Conservation (phyloP, 208 protist species). For the Trypanosoma cruzi region DNA sequence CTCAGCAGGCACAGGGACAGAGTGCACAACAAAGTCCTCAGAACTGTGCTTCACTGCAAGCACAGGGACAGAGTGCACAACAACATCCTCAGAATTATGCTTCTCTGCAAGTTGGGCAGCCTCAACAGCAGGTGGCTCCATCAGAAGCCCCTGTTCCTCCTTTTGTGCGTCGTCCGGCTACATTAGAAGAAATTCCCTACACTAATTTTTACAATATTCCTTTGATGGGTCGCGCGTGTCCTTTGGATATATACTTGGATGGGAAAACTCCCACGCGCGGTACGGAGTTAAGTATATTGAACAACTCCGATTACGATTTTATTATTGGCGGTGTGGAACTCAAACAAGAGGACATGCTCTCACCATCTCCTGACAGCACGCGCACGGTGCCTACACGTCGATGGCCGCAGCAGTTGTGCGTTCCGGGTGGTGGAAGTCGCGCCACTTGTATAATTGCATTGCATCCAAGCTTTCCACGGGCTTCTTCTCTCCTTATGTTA, state of each 20-base stretch:
- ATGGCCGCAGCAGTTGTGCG: constrained; percentile 80
- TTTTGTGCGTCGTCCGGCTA: constrained; percentile 75
- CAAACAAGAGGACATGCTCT: constrained; percentile 86
- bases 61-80: constrained; percentile 15
- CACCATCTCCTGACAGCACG: constrained; percentile 58
- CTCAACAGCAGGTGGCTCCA: constrained; percentile 25
- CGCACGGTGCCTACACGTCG: constrained; percentile 81
- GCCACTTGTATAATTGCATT: constrained; percentile 75
- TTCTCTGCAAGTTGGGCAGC: too few relatives aligned
- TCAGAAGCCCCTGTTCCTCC: constrained; percentile 53
- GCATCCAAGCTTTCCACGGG: constrained; percentile 79
- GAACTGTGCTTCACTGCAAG: too few relatives aligned
- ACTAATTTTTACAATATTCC: constrained; percentile 60
- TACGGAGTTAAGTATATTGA: constrained; percentile 84
- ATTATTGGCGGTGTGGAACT: constrained; percentile 84
- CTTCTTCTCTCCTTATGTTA: constrained; percentile 71
- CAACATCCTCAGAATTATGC: too few relatives aligned
- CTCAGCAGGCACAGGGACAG: too few relatives aligned
- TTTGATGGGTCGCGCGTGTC: constrained; percentile 72
- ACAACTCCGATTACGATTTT: constrained; percentile 69
- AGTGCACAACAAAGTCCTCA: too few relatives aligned
- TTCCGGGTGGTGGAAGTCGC: constrained; percentile 52
- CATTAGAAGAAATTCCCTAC: constrained; percentile 74
- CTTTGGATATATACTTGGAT: constrained; percentile 87
- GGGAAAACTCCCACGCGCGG: constrained; percentile 81